Evolutionary conservation across 345 rosid species (phyloP).

Genomic region (Chamaenerion angustifolium): DNA sequence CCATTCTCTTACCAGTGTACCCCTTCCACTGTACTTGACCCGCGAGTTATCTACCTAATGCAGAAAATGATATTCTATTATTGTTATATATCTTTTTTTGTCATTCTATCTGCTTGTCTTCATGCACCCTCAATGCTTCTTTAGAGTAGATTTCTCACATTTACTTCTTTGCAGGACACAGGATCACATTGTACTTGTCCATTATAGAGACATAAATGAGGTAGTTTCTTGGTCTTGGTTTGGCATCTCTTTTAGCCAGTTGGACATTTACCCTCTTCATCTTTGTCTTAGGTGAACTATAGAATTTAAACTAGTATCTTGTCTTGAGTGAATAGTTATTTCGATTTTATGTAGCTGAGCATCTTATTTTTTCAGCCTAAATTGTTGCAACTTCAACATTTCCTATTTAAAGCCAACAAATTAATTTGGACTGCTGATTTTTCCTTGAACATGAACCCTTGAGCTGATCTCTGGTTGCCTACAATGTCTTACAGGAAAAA

Average conservation of each 20-base stretch:
- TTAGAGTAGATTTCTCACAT: background rate
- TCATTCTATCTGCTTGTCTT: background rate
- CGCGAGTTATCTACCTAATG: no score
- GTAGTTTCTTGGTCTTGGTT: conserved; percentile 11
- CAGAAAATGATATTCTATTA: background rate
- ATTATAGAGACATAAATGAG: conserved; percentile 73
- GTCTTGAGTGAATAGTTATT: no score
- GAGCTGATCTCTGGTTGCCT: background rate
- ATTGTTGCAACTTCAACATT: no score
- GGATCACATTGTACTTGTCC: conserved; percentile 88
- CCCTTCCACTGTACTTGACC: background rate
- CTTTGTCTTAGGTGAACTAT: background rate
- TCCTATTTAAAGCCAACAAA: no score
- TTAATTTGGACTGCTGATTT: background rate
- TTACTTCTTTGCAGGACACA: conserved; percentile 38
- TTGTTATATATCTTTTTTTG: background rate
- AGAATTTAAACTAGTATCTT: no score
- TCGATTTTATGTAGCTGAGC: no score
- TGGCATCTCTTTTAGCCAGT: background rate
- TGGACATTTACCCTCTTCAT: background rate
- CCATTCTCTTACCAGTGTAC: background rate
- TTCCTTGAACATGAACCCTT: background rate
- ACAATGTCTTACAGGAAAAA: conserved; percentile 31
- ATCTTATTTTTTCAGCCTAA: no score
- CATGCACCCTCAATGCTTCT: background rate